Evolutionary conservation across 1,139 yeast species (phyloP), one percentile per base, ranked within the genome.

Genomic region (Protomyces pachydermus): DNA sequence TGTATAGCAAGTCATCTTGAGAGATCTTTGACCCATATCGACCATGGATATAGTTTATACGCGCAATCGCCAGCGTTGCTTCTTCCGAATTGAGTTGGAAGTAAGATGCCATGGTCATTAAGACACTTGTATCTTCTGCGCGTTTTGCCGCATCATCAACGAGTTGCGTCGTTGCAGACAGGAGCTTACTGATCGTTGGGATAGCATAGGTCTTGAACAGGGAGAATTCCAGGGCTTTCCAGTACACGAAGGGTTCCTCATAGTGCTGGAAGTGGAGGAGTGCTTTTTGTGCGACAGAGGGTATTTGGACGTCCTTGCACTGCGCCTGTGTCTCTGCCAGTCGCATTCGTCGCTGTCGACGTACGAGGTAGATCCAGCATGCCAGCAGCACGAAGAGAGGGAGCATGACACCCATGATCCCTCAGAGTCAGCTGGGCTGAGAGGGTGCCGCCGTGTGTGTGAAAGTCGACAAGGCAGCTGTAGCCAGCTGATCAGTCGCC

Each of bases 171-270:
- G 42, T 54, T 6, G 56, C 34, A n/a, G 39, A 38, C 18, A 54
- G 56, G 35, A 54, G 48, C 35, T 37, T 34, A 16, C 35, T 28
- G 50, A 54, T 54, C 32, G 42, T 38, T 6, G 56, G 56, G 37
- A 54, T 54, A 16, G 48, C 46, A 37, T 54, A 54, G 3, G 56
- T 54, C 16, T 38, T 35, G 56, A 54, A 54, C 18, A 54, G 50
- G 10, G 56, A 48, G 16, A 54, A 54, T 20, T 54, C 56, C 12
- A 54, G 56, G n/a, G 56, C 23, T 23, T 54, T 54, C 3, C 16
- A 12, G 35, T 54, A 54, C 2, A 54, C n/a, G 10, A 54, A 38
- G 2, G 56, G 46, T 20, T 37, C 39, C 28, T 54, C 56, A n/a
- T n/a, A 38, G 28, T 38, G 35, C 20, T 25, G 32, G 48, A 20